Conservation (phyloP, 139 green algal genomes). For the Chara braunii region DNA sequence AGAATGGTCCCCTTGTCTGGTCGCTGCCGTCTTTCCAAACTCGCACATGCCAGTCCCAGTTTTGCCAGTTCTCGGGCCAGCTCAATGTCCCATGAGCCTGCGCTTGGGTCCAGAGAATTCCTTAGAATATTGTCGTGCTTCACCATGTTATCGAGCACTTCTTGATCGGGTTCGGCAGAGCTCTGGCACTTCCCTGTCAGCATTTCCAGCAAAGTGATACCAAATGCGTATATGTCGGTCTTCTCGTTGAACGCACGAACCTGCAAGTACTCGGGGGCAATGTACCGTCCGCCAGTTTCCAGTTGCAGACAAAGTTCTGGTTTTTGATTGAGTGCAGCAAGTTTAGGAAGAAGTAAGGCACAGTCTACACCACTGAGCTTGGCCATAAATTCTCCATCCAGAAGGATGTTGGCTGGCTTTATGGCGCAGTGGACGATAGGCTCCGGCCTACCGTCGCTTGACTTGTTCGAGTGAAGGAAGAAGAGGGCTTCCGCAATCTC, state of each 20-base stretch:
- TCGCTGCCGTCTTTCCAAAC: conserved; percentile 28
- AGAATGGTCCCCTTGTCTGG: too few relatives aligned
- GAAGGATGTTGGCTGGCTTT: conserved; percentile 20
- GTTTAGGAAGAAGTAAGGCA: too few relatives aligned
- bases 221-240: conserved; percentile 26
- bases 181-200: conserved; percentile 13
- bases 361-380: too few relatives aligned
- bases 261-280: conserved; percentile 29
- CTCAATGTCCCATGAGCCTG: conserved; percentile 17
- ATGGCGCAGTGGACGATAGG: conserved; percentile 23
- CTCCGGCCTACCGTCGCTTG: too few relatives aligned
- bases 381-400: too few relatives aligned
- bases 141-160: too few relatives aligned
- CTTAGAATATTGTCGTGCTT: too few relatives aligned
- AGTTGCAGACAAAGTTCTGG: conserved; percentile 18
- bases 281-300: conserved; percentile 14
- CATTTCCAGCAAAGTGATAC: conserved; percentile 22
- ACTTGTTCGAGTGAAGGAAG: conserved; percentile 25
- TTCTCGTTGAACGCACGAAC: conserved; percentile 22
- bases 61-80: conserved; percentile 22
- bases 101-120: too few relatives aligned
- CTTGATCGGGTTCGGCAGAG: too few relatives aligned
- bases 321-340: too few relatives aligned
- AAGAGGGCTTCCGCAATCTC: conserved; percentile 17
- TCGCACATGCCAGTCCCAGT: conserved; percentile 14